Base-by-base conservation (phyloP, 2,329 filamentous ascomycete genomes). In the Scedosporium aurantiacum region DNA sequence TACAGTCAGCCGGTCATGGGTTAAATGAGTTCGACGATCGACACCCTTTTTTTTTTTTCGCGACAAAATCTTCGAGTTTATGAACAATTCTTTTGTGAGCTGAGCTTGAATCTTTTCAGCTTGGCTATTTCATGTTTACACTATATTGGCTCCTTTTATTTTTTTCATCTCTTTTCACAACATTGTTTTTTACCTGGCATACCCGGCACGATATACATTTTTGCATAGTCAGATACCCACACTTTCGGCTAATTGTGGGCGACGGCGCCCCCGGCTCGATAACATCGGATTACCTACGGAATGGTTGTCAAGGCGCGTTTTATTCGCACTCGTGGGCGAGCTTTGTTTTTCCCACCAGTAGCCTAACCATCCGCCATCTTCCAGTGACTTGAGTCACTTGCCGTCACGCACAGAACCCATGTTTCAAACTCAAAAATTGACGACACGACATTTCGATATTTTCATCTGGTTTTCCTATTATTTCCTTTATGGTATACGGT, bases 1-100 rank as follows among this genome's bases (percentile, higher is more conserved):
- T 84, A 82, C 61, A 76, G 78, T 28, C 82, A 84, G 68, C 72
- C 82, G 14, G 82, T 84, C 16, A 78, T 83, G 70, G 81, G 82
- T 60, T 82, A 68, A 75, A 59, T 27, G 60, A 60, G 61, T 58
- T 54, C 18, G 56, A 28, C n/a, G 28, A 45, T 32, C 41, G 57
- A 25, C 52, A 32, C 14, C 47, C 21, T 14, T 12, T 37, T 47
- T 55, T 61, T 28, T 60, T 50, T 21, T 40, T 10, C 27, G 28
- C n/a, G n/a, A 23, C 45, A 32, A 37, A 21, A 18, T 55, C 21
- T 21, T 27, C 28, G 28, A 27, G 32, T 55, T 45, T 43, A 58
- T 43, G 37, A 43, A 28, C 45, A 37, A 60, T 10, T 21, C 25
- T 60, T 60, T 27, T 23, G 21, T 32, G 14, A 50, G 21, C 55